Percentiles rank a stretch among this genome's conserved stretches.
phyloP scores from a whole-genome alignment of 495 filamentous ascomycete genomes.

The Trichoderma parareesei region DNA sequence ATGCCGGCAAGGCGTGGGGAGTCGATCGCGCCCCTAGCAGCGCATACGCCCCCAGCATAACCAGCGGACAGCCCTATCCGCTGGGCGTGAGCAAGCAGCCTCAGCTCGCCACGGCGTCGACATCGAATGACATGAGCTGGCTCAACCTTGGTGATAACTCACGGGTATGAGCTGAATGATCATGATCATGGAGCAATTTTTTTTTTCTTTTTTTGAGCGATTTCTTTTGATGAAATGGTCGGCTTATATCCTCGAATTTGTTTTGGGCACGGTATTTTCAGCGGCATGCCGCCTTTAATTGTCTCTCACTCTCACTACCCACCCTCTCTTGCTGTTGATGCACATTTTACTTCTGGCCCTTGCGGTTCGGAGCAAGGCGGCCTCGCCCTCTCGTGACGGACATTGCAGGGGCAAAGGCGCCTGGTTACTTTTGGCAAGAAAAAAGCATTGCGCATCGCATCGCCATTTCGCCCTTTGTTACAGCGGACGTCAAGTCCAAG shows the following conservation, averaged over 20 bases:
- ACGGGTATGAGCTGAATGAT: not conserved
- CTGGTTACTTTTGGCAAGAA: not conserved
- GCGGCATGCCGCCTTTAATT: conserved; percentile 10
- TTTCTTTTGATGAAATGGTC: conserved; percentile 8
- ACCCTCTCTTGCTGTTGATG: not conserved
- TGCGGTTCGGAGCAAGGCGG: not conserved
- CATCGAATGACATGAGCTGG: conserved; percentile 65
- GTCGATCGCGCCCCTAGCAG: conserved; percentile 50
- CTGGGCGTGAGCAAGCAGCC: conserved; percentile 34
- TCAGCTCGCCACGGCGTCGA: conserved; percentile 27
- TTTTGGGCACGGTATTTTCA: conserved; percentile 7
- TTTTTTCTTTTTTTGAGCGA: not conserved
- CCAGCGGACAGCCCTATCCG: conserved; percentile 15
- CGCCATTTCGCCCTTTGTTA: not conserved
- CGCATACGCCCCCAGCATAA: conserved; percentile 35
- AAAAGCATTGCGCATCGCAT: not conserved
- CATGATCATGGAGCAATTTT: conserved; percentile 8
- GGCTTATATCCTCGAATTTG: conserved; percentile 8
- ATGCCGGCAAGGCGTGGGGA: conserved; percentile 29
- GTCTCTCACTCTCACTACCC: conserved; percentile 6
- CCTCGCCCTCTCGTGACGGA: not conserved
- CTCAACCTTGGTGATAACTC: conserved; percentile 48
- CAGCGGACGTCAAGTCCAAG: not conserved
- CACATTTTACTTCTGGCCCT: not conserved
- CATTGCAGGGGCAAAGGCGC: not conserved